Evolutionary conservation across 2,329 filamentous ascomycete genomes (phyloP), one percentile per base, ranked within the genome.

Genomic region (Didymella pomorum): DNA sequence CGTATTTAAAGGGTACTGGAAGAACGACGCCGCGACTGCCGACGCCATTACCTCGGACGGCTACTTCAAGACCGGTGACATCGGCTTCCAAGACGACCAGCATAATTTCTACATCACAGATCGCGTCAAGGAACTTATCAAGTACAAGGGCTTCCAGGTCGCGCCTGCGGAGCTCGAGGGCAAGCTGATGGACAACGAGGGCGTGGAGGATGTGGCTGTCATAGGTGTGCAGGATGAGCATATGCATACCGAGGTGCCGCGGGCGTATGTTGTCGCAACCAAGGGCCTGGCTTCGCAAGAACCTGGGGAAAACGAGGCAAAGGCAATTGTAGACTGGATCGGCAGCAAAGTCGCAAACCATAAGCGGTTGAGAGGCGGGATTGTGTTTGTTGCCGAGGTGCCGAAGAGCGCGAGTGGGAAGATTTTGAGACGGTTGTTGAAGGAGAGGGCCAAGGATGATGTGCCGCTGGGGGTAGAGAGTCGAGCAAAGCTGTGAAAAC

Each of bases 1-100:
- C 64, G 79, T 94, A 21, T 93, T 93, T 78, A 81, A 84, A 64
- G 92, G 90, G 0, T 96, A 94, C 73, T 83, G 88, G 71, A 91
- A 92, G 67, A 89, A 90, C 57, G 83, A 86, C 0, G 83, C 89
- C 55, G 86, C 88, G 1, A 92, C 91, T 2, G 80, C 79, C 2
- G 87, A 90, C 35, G 86, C 89, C 0, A 86, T 94, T 57, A 89
- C 89, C 1, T 63, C 79, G 0, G 91, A 95, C 62, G 92, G 91
- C 1, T 97, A 58, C 53, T 69, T 72, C 49, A 68, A 72, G 25
- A 73, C 71, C 2, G 71, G 71, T 16, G 71, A 73, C 35, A 63
- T 73, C 3, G 71, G 70, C 44, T 68, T 67, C 29, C 62, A 68
- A 10, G 71, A 73, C 43, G 47, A 61, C 10, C 43, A 66, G 16